Percentiles rank a stretch among this genome's conserved stretches.
Conservation (phyloP, 441 rosid species). For the Syzygium syzygioides region DNA sequence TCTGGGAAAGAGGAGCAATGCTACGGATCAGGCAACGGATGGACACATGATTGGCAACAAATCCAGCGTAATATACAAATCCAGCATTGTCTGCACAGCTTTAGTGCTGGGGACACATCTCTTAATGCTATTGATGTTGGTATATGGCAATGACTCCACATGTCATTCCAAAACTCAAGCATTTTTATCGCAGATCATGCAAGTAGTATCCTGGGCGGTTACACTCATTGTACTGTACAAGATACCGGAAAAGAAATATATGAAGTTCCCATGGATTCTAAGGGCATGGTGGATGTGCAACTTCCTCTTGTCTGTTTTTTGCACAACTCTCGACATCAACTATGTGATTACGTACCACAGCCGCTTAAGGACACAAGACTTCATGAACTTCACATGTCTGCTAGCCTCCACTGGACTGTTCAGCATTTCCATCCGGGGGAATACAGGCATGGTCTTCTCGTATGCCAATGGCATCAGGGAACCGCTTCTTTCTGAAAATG, state of each 20-base stretch:
- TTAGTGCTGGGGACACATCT: conserved; percentile 41
- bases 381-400: conserved; percentile 40
- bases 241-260: conserved; percentile 18
- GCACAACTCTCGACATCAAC: conserved; percentile 29
- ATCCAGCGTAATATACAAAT: conserved; percentile 40
- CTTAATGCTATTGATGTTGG: conserved; percentile 34
- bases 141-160: conserved; percentile 25
- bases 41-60: conserved; percentile 30
- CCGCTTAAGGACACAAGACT: conserved; percentile 33
- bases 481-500: conserved; percentile 49
- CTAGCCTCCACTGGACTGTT: conserved; percentile 49
- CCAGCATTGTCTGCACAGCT: conserved; percentile 37
- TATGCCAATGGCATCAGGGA: conserved; percentile 32
- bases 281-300: conserved; percentile 88
- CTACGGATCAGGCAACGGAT: conserved; percentile 41
- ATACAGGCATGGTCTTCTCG: conserved; percentile 39
- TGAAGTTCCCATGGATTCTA: conserved; percentile 60
- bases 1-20: conserved; percentile 31
- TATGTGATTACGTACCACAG: conserved; percentile 23
- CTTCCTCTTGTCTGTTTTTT: conserved; percentile 42
- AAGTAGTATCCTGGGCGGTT: conserved; percentile 41
- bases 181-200: conserved; percentile 8
- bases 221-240: conserved; percentile 32
- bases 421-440: conserved; percentile 57
- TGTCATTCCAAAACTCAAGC: conserved; percentile 1